Evolutionary conservation across 1,284 basidiomycete genomes (phyloP), one percentile per base, ranked within the genome.

Genomic region (Earliella scabrosa): DNA sequence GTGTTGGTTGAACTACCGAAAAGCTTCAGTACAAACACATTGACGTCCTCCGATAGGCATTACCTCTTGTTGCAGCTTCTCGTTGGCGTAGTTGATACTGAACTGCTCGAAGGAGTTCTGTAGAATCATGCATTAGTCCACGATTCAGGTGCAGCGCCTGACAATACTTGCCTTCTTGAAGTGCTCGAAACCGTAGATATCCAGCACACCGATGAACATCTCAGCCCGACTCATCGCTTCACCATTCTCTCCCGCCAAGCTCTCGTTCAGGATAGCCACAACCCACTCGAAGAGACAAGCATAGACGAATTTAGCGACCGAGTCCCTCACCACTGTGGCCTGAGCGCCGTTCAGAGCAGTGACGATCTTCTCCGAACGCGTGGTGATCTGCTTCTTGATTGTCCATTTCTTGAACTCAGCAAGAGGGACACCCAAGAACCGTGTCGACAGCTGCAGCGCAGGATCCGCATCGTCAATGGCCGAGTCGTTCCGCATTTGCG

Each of bases 361-460:
- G 29, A 97, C 84, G 56, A 99, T 98, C 81, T 97, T 98, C 76
- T 99, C 97, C 24, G 88, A 90, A 39, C 97, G 86, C 4, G 97
- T 97, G 29, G 87, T 86, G 54, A 99, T 92, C 76, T 99, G 97
- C 75, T 96, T 98, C 82, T 99, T 99, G 75, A 98, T 77, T 2
- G 93, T 97, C 97, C 97, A 99, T 72, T 95, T 98, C 78, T 95
- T 98, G 82, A 99, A 99, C 49, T 99, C 97, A n/a, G 85, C 80
- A 16, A 92, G 79, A 55, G 93, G 90, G 49, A 99, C 86, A 16
- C 97, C 97, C 36, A 99, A 80, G 71, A 99, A 92, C 10, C 88
- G 85, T 2, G 95, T 95, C 14, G 96, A 90, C 46, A 95, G 77
- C 43, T 86, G 78, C 35, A 99, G 79, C 11, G 92, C 86, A 10